These are phyloP conservation scores for Lithospermum erythrorhizon DNA, from an alignment of 257 asterid species.

Conservation along the genomic window DNA sequence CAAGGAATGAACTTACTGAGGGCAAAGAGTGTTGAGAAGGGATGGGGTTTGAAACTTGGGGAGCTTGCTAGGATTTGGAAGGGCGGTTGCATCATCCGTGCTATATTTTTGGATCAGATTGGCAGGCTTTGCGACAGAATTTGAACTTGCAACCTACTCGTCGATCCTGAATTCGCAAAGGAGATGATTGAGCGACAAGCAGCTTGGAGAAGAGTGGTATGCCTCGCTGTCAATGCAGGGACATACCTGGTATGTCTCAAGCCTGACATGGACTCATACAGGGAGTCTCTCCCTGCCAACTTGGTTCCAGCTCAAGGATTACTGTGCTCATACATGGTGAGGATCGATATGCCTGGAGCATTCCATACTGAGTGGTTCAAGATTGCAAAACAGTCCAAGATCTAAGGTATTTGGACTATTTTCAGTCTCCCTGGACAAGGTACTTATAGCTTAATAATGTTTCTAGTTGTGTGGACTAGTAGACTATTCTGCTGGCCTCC, in stretches of 20 bases:
- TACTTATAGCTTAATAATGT: conserved; percentile 4
- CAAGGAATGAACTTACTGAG: conserved; percentile 95
- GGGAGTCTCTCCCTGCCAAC: conserved; percentile 84
- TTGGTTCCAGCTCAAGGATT: conserved; percentile 93
- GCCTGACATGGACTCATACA: conserved; percentile 80
- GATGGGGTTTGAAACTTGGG: conserved; percentile 76
- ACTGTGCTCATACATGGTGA: conserved; percentile 94
- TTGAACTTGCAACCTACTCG: conserved; percentile 75
- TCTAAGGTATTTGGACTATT: conserved; percentile 17
- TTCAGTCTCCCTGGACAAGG: background rate
- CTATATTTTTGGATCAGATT: conserved; percentile 87
- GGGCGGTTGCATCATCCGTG: conserved; percentile 93
- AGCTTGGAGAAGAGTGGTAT: conserved; percentile 88
- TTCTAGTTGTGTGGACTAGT: conserved; percentile 3
- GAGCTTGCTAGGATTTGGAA: conserved; percentile 97
- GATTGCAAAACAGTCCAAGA: conserved; percentile 49
- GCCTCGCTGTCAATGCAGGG: conserved; percentile 73
- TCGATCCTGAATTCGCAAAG: conserved; percentile 85
- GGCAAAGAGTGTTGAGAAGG: conserved; percentile 83
- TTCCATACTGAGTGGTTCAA: conserved; percentile 97
- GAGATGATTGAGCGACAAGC: conserved; percentile 79
- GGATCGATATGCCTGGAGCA: conserved; percentile 62
- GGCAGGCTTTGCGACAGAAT: conserved; percentile 80
- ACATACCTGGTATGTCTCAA: conserved; percentile 96
- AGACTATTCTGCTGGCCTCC: conserved; percentile 4